Percentiles rank a stretch among this genome's conserved stretches.
Evolutionary conservation across 768 basidiomycete species (phyloP).

Genomic region (Pleurotus djamor): DNA sequence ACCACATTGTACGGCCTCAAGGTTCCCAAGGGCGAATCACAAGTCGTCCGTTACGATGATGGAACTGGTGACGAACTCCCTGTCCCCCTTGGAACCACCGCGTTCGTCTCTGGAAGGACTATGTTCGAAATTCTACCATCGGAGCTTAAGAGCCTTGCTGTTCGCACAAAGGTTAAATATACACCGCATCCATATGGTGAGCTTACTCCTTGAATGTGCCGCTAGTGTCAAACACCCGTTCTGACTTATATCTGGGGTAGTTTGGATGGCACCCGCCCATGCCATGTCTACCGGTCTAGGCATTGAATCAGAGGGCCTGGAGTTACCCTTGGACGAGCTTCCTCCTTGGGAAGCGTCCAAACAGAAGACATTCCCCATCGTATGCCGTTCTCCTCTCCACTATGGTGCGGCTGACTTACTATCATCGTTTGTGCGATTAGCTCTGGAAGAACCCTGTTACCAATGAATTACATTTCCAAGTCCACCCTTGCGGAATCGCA

Average conservation of each 20-base stretch:
- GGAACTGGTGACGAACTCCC: constrained; percentile 80
- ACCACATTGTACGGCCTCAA: constrained; percentile 81
- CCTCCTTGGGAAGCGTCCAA: constrained; percentile 82
- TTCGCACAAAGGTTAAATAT: constrained; percentile 73
- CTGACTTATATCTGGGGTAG: constrained; percentile 14
- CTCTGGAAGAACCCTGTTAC: constrained; percentile 94
- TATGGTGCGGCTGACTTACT: constrained; percentile 13
- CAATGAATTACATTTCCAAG: constrained; percentile 80
- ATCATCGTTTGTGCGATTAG: constrained; percentile 29
- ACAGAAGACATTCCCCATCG: constrained; percentile 69
- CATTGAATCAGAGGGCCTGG: constrained; percentile 75
- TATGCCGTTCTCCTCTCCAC: constrained; percentile 24
- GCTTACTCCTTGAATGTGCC: background rate
- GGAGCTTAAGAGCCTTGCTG: constrained; percentile 76
- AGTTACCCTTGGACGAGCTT: constrained; percentile 63
- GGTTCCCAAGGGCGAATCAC: constrained; percentile 64
- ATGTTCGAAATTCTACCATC: constrained; percentile 81
- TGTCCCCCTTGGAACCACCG: constrained; percentile 87
- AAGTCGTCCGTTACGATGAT: constrained; percentile 79
- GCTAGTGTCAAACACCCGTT: no score
- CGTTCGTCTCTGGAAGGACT: constrained; percentile 75
- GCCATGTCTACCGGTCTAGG: constrained; percentile 80
- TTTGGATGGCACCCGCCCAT: constrained; percentile 84
- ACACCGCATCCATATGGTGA: constrained; percentile 73
- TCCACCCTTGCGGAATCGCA: constrained; percentile 77